Base-by-base conservation (phyloP, 306 rosid genomes). In the Vigna mungo region DNA sequence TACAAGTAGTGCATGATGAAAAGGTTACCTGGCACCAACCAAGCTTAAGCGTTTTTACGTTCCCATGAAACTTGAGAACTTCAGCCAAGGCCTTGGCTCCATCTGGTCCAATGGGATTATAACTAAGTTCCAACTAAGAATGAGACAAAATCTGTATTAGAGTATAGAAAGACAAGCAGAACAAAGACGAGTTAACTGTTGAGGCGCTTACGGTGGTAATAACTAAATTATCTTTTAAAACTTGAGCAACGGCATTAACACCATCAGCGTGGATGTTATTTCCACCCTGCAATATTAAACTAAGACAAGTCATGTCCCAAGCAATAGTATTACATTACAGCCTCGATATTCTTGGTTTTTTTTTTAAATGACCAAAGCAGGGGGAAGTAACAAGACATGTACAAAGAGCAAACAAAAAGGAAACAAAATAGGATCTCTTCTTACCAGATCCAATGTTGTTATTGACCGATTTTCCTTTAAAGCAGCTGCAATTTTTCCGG, bases 21-120 rank as follows among this genome's bases (percentile, higher is more conserved):
- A 58, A 67, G 23, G 69, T 87, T 84, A 95, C 98, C 98, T 95
- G 94, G 86, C 98, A 95, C 98, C 98, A 95, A 51, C 98, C 98
- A 82, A 95, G 97, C 89, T 90, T 95, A 23, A 95, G 98, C 78
- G 83, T 89, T 78, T 86, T 87, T 71, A 95, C 20, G 64, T 86
- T 95, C 76, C 98, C 98, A 64, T 90, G 90, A 79, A 95, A 95
- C 80, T 95, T 95, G 36, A 95, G 87, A 81, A 95, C 87, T 87
- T 95, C 98, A 32, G 96, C 88, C 78, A 95, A 84, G 74, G 88
- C 93, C 84, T 90, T 84, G 82, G 94, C 98, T 82, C 98, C 97
- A 83, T 95, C 98, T 68, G 97, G 89, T 75, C 98, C 98, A 74
- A 92, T 85, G 82, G 98, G 97, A 89, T 95, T 95, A 78, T 95